A percentile compares a stretch with the other conserved stretches of the same genome.
phyloP scores from a whole-genome alignment of 441 rosid genomes.

The Cnidoscolus chayamansa region DNA sequence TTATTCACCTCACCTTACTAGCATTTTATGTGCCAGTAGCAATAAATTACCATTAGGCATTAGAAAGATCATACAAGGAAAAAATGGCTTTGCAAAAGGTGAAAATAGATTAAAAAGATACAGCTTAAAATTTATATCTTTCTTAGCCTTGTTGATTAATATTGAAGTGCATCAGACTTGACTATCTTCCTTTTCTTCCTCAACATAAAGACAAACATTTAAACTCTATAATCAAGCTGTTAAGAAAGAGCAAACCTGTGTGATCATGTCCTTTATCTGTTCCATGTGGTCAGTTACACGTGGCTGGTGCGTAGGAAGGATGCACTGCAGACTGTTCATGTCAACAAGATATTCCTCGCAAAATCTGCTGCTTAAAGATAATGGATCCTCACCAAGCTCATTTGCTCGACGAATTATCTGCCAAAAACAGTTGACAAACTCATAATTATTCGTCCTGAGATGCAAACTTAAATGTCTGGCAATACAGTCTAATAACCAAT shows the following conservation, averaged over 20 bases:
- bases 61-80: neutral
- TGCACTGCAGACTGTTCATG: slow-evolving; percentile 76
- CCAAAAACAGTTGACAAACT: slow-evolving; percentile 7
- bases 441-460: too few species aligned
- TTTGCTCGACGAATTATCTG: slow-evolving; percentile 80
- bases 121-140: neutral
- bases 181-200: neutral
- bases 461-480: too few species aligned
- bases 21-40: too few species aligned
- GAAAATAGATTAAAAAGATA: neutral
- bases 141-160: neutral
- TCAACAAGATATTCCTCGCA: slow-evolving; percentile 74
- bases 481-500: too few species aligned
- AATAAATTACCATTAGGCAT: neutral
- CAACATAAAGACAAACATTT: neutral
- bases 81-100: neutral
- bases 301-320: slow-evolving; percentile 77
- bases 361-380: slow-evolving; percentile 54
- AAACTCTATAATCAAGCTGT: neutral
- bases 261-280: slow-evolving; percentile 69
- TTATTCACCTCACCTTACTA: neutral
- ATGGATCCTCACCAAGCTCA: slow-evolving; percentile 55
- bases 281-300: slow-evolving; percentile 76
- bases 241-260: slow-evolving; percentile 39
- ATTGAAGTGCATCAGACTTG: neutral